Base-by-base conservation (phyloP, 2,329 filamentous ascomycete species). In the Colletotrichum karsti region DNA sequence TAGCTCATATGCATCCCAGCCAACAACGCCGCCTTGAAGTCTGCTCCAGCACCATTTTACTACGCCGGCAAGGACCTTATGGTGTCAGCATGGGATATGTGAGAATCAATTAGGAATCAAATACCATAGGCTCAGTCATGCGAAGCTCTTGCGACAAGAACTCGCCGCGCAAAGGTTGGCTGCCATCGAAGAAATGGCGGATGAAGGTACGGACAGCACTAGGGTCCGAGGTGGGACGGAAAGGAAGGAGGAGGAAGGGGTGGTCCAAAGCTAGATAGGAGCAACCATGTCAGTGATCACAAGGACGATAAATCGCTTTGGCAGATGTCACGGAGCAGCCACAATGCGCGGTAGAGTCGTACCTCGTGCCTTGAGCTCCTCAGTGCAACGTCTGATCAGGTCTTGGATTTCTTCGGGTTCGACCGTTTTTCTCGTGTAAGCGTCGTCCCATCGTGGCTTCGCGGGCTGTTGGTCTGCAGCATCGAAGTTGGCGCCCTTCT, bases 1-100 rank as follows among this genome's bases (percentile, higher is more conserved):
- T 22, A 97, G 87, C 78, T 98, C 95, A 77, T 99, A 99, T 44
- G 94, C 94, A 75, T 98, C 94, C 96, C 96, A 98, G 65, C 94
- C 94, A 37, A 99, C 95, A 13, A 99, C 91, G 75, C 96, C 96
- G 67, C 94, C 94, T 44, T 92, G 90, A 56, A 99, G 84, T 81
- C 96, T 90, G 78, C 93, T 95, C 96, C 96, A 99, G 80, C 95
- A 98, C 96, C 96, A 99, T 84, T 98, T 99, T 72, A 96, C 86
- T 44, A 98, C 94, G 74, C 95, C 96, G 71, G 94, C 95, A 60
- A 99, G 88, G 63, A 97, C 94, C 94, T 97, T 30, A 54, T 26
- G 20, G 65, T 58, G 48, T 50, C 30, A 64, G 72, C 35, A 59
- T 39, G 18, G n/a, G n/a, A n/a, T 35, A 35, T 6, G 24, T 76